Conservation (phyloP, 2,329 filamentous ascomycete genomes). For the Chrysoporthe austroafricana region DNA sequence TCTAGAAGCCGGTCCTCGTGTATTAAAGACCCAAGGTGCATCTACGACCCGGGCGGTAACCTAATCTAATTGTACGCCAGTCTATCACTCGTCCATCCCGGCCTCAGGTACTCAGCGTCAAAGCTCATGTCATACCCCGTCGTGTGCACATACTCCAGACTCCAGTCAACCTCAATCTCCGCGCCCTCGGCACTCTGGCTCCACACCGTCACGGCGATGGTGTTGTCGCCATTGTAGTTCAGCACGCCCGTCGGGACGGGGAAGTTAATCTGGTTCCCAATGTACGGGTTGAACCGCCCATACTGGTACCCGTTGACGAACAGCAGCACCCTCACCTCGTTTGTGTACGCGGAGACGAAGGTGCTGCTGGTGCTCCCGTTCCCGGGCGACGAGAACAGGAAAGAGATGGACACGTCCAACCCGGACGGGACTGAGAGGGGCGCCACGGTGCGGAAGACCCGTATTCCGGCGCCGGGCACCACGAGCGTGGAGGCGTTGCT, state of each 20-base stretch:
- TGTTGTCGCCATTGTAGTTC: constrained; percentile 62
- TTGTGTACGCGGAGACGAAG: constrained; percentile 41
- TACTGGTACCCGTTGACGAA: constrained; percentile 71
- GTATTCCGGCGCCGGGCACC: constrained; percentile 54
- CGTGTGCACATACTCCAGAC: constrained; percentile 56
- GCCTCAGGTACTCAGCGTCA: constrained; percentile 51
- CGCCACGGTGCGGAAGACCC: constrained; percentile 58
- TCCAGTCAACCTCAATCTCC: constrained; percentile 53
- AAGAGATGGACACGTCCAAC: constrained; percentile 60
- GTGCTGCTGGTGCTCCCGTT: constrained; percentile 39
- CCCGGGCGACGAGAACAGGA: constrained; percentile 51
- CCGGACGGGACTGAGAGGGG: constrained; percentile 54
- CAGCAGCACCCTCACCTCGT: constrained; percentile 53
- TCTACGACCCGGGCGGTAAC: background rate
- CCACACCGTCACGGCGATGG: constrained; percentile 62
- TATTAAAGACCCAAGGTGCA: background rate
- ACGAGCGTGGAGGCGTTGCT: constrained; percentile 42
- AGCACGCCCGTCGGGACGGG: constrained; percentile 64
- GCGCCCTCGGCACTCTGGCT: constrained; percentile 58
- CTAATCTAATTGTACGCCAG: constrained; percentile 34
- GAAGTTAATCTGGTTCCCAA: constrained; percentile 64
- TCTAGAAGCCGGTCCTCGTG: too few species aligned
- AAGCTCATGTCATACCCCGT: constrained; percentile 57
- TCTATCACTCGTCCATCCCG: constrained; percentile 51
- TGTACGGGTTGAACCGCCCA: constrained; percentile 61